Percentiles rank a stretch among this genome's conserved stretches.
These are phyloP conservation scores for Fusarium bulbicola DNA, from an alignment of 2,329 filamentous ascomycete genomes.

Conservation along the genomic window DNA sequence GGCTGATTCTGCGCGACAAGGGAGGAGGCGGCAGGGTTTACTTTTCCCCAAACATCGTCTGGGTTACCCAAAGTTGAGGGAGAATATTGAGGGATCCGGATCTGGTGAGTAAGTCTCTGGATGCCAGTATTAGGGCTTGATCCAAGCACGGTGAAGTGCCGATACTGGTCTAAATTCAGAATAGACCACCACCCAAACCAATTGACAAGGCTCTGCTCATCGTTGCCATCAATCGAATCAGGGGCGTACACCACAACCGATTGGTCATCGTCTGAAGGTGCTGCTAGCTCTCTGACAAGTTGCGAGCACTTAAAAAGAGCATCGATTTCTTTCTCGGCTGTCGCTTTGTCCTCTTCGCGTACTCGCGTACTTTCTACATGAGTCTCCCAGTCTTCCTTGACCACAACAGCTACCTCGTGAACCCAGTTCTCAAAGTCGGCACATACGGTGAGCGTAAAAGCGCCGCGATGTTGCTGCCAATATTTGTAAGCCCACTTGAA, in stretches of 20 bases:
- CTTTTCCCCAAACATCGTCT: conserved; percentile 39
- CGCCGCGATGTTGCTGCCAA: conserved; percentile 17
- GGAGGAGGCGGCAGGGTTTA: conserved; percentile 1
- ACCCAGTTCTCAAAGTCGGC: conserved; percentile 45
- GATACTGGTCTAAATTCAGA: conserved; percentile 58
- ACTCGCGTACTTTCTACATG: not conserved
- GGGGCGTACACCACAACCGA: conserved; percentile 57
- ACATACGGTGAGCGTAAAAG: conserved; percentile 45
- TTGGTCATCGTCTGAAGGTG: conserved; percentile 11
- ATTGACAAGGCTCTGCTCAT: conserved; percentile 70
- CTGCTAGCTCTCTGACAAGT: conserved; percentile 32
- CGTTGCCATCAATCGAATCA: conserved; percentile 61
- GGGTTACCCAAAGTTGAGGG: conserved; percentile 49
- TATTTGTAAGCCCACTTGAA: conserved; percentile 49
- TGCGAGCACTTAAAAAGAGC: conserved; percentile 37
- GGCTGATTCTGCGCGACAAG: not conserved
- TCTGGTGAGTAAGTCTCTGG: conserved; percentile 37
- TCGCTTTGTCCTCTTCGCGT: not conserved
- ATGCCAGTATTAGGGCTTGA: conserved; percentile 45
- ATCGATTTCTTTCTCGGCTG: conserved; percentile 17
- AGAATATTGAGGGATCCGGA: conserved; percentile 45
- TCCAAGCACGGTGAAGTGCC: conserved; percentile 65
- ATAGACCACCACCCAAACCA: conserved; percentile 70
- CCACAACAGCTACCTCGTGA: conserved; percentile 40
- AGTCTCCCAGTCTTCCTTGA: not conserved